Percentiles rank a stretch among this genome's conserved stretches.
Evolutionary conservation across 306 rosid species (phyloP).

Genomic region (Quercus alba): DNA sequence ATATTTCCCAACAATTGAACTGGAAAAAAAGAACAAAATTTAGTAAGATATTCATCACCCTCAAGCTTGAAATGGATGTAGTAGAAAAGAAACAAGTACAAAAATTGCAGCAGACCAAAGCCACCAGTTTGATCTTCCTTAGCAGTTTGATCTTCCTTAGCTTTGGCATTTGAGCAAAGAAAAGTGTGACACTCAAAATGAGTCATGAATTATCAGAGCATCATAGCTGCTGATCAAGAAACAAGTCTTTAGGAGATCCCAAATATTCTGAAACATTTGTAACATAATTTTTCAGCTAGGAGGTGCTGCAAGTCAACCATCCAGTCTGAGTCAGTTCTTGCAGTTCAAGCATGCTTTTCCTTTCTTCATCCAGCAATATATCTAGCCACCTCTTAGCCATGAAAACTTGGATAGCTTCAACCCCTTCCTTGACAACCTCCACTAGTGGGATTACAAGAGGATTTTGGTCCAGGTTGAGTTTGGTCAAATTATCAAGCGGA

Average conservation of each 20-base stretch:
- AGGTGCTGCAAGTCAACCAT: slow-evolving; percentile 83
- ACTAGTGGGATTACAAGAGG: too few relatives aligned
- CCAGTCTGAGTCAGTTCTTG: slow-evolving; percentile 51
- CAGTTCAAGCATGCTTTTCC: slow-evolving; percentile 42
- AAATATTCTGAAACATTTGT: slow-evolving; percentile 47
- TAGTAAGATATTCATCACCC: not conserved
- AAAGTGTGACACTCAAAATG: not conserved
- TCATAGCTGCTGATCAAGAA: slow-evolving; percentile 80
- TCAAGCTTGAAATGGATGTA: not conserved
- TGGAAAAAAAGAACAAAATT: too few relatives aligned
- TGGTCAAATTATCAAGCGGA: slow-evolving; percentile 70
- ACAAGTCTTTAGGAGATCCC: slow-evolving; percentile 46
- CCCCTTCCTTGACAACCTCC: slow-evolving; percentile 65
- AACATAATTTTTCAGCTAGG: slow-evolving; percentile 65
- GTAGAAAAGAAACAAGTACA: slow-evolving; percentile 1
- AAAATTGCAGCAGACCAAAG: slow-evolving; percentile 3
- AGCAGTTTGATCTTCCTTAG: slow-evolving; percentile 5
- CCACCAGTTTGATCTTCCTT: not conserved
- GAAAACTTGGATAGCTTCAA: slow-evolving; percentile 59
- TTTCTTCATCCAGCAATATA: slow-evolving; percentile 72
- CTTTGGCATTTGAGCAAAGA: not conserved
- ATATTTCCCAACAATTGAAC: too few relatives aligned
- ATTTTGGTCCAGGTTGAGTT: slow-evolving; percentile 40
- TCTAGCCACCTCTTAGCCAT: slow-evolving; percentile 88
- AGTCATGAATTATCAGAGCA: not conserved